Percentiles rank a stretch among this genome's conserved stretches.
Conservation (phyloP, 2,329 filamentous ascomycete genomes). For the Sporothrix euskadiensis region DNA sequence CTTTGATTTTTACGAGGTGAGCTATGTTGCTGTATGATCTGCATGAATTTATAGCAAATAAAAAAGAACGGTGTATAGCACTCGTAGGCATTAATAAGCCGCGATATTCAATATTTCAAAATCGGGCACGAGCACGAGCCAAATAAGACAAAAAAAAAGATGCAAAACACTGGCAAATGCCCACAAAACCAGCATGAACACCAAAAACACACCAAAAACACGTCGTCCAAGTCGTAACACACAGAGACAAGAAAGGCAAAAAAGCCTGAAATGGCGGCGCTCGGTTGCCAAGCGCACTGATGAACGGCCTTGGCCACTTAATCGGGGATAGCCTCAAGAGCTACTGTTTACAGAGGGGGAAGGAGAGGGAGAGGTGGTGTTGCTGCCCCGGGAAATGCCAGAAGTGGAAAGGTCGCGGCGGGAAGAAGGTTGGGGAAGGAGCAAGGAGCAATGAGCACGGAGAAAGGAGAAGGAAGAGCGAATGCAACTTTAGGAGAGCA, state of each 20-base stretch:
- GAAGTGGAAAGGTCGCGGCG: not conserved
- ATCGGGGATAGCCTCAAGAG: not conserved
- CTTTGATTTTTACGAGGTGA: not conserved
- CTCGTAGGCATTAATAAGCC: too few relatives aligned
- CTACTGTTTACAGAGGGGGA: not conserved
- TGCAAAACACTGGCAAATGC: not conserved
- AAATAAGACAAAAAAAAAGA: not conserved
- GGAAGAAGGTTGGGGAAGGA: not conserved
- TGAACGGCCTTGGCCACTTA: constrained; percentile 8
- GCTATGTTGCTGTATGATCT: not conserved
- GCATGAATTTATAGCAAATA: not conserved
- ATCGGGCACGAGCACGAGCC: not conserved
- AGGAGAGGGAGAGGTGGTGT: not conserved
- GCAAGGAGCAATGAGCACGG: not conserved
- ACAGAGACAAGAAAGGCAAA: not conserved
- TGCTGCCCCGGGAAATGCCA: not conserved
- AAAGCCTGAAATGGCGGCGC: not conserved
- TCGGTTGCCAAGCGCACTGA: not conserved
- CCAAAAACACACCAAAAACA: not conserved
- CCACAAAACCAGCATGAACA: not conserved
- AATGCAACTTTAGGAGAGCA: not conserved
- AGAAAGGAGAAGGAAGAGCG: not conserved
- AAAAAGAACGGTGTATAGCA: not conserved
- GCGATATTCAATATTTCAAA: not conserved
- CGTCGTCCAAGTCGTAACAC: not conserved